Conservation (phyloP, 805 yeast genomes). For the Candida pseudoglaebosa region DNA sequence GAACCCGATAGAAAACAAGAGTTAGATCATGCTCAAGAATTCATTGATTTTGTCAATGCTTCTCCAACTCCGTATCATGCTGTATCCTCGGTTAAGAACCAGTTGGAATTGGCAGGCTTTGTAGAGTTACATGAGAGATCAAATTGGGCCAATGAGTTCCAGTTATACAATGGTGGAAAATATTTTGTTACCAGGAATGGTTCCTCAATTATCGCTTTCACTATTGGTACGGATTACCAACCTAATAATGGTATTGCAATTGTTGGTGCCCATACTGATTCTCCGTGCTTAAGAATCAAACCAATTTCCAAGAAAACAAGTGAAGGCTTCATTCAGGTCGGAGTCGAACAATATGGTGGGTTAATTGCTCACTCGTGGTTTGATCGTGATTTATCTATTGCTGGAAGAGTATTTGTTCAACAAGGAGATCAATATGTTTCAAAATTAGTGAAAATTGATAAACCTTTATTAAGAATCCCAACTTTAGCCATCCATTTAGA, state of each 20-base stretch:
- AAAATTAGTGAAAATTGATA: slow-evolving; percentile 70
- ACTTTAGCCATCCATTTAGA: slow-evolving; percentile 91
- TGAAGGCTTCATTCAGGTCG: slow-evolving; percentile 83
- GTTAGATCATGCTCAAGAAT: slow-evolving; percentile 48
- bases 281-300: slow-evolving; percentile 84
- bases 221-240: slow-evolving; percentile 66
- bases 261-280: slow-evolving; percentile 95
- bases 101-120: slow-evolving; percentile 62
- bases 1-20: slow-evolving; percentile 4
- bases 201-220: slow-evolving; percentile 84
- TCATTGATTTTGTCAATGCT: slow-evolving; percentile 71
- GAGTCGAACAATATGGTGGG: slow-evolving; percentile 94
- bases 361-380: slow-evolving; percentile 98
- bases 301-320: slow-evolving; percentile 69
- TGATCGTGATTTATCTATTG: slow-evolving; percentile 86
- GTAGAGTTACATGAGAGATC: slow-evolving; percentile 66
- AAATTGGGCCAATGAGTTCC: slow-evolving; percentile 54
- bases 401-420: slow-evolving; percentile 82
- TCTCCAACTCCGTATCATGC: slow-evolving; percentile 97
- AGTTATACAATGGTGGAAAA: slow-evolving; percentile 52
- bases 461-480: slow-evolving; percentile 86
- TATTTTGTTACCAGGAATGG: slow-evolving; percentile 88
- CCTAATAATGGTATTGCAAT: slow-evolving; percentile 83
- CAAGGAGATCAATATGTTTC: slow-evolving; percentile 52
- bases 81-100: slow-evolving; percentile 59